These are phyloP conservation scores for Sicyos edulis DNA, from an alignment of 306 rosid species.

Conservation along the genomic window DNA sequence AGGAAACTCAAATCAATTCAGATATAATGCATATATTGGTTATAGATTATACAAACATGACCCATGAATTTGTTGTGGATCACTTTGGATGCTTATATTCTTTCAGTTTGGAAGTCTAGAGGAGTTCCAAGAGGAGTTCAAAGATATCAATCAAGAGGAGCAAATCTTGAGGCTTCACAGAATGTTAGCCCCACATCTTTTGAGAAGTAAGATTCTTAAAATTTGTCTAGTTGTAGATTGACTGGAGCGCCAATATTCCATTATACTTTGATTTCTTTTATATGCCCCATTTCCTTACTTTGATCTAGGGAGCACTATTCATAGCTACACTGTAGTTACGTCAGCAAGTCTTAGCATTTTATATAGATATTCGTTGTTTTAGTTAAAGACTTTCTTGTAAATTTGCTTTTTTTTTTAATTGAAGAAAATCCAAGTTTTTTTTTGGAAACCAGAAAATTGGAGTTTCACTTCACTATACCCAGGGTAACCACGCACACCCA, in stretches of 20 bases:
- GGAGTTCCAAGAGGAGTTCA: conserved; percentile 97
- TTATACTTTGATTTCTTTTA: neutral
- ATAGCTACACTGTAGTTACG: neutral
- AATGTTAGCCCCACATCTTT: conserved; percentile 96
- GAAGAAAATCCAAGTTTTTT: too few relatives aligned
- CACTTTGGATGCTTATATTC: conserved; percentile 16
- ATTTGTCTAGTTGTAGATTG: neutral
- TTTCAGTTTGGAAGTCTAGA: conserved; percentile 91
- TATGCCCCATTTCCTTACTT: neutral
- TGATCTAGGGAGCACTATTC: neutral
- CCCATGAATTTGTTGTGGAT: conserved; percentile 6
- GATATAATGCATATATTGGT: neutral
- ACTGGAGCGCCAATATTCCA: neutral
- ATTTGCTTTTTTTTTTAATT: too few relatives aligned
- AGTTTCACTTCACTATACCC: too few relatives aligned
- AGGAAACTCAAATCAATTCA: conserved; percentile 21
- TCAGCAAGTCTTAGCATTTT: neutral
- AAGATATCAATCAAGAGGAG: conserved; percentile 96
- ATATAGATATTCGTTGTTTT: neutral
- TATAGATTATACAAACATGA: neutral
- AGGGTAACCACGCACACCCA: too few relatives aligned
- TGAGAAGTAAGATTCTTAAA: conserved; percentile 54
- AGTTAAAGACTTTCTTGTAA: neutral
- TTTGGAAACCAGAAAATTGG: too few relatives aligned
- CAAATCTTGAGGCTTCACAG: conserved; percentile 92